phyloP scores from a whole-genome alignment of 2,329 filamentous ascomycete species.

The Salinomyces thailandicus region DNA sequence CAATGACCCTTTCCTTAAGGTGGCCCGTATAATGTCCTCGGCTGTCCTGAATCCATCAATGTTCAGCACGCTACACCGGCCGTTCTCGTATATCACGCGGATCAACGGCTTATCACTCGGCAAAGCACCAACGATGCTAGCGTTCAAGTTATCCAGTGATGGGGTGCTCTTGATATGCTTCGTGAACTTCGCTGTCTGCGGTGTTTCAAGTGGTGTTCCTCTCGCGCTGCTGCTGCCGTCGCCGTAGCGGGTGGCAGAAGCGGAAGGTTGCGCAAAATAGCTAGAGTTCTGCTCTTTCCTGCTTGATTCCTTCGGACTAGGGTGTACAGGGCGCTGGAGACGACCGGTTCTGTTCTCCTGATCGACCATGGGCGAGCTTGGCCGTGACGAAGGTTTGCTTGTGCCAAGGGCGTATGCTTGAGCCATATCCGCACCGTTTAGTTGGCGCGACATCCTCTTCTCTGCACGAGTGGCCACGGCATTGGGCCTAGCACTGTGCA shows the following conservation, averaged over 20 bases:
- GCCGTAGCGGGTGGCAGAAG: constrained; percentile 31
- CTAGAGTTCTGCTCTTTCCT: constrained; percentile 40
- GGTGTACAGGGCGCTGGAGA: constrained; percentile 47
- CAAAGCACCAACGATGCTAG: constrained; percentile 58
- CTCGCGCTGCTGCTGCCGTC: constrained; percentile 17
- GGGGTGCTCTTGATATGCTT: constrained; percentile 69
- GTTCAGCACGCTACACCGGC: constrained; percentile 86
- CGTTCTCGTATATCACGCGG: constrained; percentile 83
- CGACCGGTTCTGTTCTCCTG: constrained; percentile 42
- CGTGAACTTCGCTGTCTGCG: constrained; percentile 51
- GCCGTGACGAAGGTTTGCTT: constrained; percentile 43
- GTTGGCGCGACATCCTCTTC: constrained; percentile 39
- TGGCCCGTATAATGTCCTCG: constrained; percentile 85
- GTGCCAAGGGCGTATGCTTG: constrained; percentile 1
- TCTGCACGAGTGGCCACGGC: constrained; percentile 35
- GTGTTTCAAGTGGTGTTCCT: constrained; percentile 51
- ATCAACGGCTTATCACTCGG: constrained; percentile 83
- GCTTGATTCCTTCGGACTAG: constrained; percentile 45
- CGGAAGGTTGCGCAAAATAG: constrained; percentile 44
- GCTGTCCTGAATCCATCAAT: constrained; percentile 84
- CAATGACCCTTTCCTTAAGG: constrained; percentile 75
- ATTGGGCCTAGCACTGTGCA: constrained; percentile 42
- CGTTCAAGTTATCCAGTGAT: constrained; percentile 71
- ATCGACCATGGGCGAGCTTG: constrained; percentile 60
- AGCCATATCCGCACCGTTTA: constrained; percentile 22